These are phyloP conservation scores for Pisolithus thermaeus DNA, from an alignment of 1,284 basidiomycete species.

Conservation along the genomic window DNA sequence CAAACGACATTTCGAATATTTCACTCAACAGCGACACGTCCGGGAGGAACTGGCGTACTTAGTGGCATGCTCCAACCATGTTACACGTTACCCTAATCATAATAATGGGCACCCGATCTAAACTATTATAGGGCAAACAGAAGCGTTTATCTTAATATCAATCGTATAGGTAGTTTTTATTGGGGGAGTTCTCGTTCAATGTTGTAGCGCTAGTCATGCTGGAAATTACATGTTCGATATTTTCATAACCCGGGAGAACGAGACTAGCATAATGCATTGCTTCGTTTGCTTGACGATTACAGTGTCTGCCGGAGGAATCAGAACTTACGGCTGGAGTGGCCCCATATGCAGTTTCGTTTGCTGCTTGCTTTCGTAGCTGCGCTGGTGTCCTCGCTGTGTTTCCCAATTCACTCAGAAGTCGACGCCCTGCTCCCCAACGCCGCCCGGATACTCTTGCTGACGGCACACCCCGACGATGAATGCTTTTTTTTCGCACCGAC, in stretches of 20 bases:
- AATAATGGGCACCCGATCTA: not conserved
- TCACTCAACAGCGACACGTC: constrained; percentile 1
- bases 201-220: not conserved
- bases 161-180: not conserved
- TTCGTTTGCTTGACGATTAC: too few relatives aligned
- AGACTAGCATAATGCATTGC: too few relatives aligned
- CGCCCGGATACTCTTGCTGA: constrained; percentile 57
- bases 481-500: constrained; percentile 89
- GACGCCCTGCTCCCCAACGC: constrained; percentile 12
- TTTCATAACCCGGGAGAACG: too few relatives aligned
- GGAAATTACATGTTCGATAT: too few relatives aligned
- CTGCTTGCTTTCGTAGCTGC: constrained; percentile 14
- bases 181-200: not conserved
- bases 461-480: constrained; percentile 91
- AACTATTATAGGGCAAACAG: not conserved
- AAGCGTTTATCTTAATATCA: not conserved
- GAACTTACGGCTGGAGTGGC: too few relatives aligned
- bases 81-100: not conserved
- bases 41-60: constrained; percentile 18
- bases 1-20: constrained; percentile 1
- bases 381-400: constrained; percentile 21
- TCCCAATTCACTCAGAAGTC: constrained; percentile 22
- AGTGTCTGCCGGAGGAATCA: too few relatives aligned
- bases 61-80: not conserved
- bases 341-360: constrained; percentile 17